Evolutionary conservation across 345 rosid genomes (phyloP), one percentile per base, ranked within the genome.

Genomic region (Hypericum androsaemum): DNA sequence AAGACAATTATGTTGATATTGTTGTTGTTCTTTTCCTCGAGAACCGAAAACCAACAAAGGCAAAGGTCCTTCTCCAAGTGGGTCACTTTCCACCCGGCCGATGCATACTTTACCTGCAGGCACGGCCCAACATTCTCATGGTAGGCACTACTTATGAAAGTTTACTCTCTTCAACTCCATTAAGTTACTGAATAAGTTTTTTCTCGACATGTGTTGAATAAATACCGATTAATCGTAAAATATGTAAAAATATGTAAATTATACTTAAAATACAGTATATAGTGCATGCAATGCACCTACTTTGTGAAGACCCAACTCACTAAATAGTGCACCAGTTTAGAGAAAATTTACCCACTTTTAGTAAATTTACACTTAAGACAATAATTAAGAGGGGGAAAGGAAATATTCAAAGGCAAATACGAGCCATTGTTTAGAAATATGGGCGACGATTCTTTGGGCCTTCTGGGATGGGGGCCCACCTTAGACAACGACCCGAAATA

Each of bases 51-150:
- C 22, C 46, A 63, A 32, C 32, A 2, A 59, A 50, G 41, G 53
- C 14, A 13, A 53, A 43, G 54, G 52, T 69, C 63, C 47, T 63
- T 52, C 72, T 53, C 69, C 39, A 48, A 37, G 54, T 52, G 66
- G 69, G 71, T 54, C 77, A 63, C 66, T 68, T 52, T 61, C 73
- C 48, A 48, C 63, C 52, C 64, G 39, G 58, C 54, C 50, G 54
- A 60, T 65, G 32, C 4, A 22, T 50, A 58, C 72, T 63, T 71
- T 53, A 60, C 52, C 69, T 10, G 12, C 42, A 61, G 67, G 70
- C 60, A 55, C 32, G 32, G 4, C 32, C 79, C 74, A 71, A 65
- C 77, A 74, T 74, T 68, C 79, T 63, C 71, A 68, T 70, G 76
- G 68, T 56, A 58, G 65, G 64, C 39, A 15, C 62, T 55, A 49